Conservation (phyloP, 768 basidiomycete genomes). For the Leccinum incarnatum region DNA sequence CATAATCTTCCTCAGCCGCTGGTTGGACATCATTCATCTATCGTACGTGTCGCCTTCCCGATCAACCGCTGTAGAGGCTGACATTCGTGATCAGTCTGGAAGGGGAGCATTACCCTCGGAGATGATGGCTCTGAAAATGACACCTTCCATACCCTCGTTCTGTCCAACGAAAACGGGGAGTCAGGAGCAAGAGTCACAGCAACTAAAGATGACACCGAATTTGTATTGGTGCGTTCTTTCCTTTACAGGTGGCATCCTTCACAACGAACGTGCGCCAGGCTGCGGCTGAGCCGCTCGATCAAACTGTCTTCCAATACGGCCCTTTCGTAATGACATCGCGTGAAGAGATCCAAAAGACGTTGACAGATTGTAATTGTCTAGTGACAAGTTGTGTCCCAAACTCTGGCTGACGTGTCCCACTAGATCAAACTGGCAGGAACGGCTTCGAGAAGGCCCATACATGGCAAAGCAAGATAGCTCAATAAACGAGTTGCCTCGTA, state of each 20-base stretch:
- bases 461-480: constrained; percentile 84
- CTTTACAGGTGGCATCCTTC: neutral
- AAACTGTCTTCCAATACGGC: constrained; percentile 83
- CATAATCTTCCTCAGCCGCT: constrained; percentile 41
- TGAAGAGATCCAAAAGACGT: constrained; percentile 78
- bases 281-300: constrained; percentile 86
- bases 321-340: constrained; percentile 84
- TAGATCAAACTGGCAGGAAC: constrained; percentile 72
- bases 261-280: constrained; percentile 40
- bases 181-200: constrained; percentile 68
- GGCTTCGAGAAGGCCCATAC: constrained; percentile 89
- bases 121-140: constrained; percentile 44
- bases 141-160: constrained; percentile 78
- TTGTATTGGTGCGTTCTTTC: constrained; percentile 58
- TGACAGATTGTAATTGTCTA: constrained; percentile 66
- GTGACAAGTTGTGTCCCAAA: neutral
- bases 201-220: constrained; percentile 59
- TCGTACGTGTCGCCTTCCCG: constrained; percentile 43
- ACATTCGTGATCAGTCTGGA: constrained; percentile 27
- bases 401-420: constrained; percentile 8
- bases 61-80: neutral
- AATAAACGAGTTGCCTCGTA: constrained; percentile 7
- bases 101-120: constrained; percentile 64
- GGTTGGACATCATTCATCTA: constrained; percentile 92
- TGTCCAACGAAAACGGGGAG: constrained; percentile 58